phyloP scores from a whole-genome alignment of 306 rosid genomes.

The Begonia loranthoides region DNA sequence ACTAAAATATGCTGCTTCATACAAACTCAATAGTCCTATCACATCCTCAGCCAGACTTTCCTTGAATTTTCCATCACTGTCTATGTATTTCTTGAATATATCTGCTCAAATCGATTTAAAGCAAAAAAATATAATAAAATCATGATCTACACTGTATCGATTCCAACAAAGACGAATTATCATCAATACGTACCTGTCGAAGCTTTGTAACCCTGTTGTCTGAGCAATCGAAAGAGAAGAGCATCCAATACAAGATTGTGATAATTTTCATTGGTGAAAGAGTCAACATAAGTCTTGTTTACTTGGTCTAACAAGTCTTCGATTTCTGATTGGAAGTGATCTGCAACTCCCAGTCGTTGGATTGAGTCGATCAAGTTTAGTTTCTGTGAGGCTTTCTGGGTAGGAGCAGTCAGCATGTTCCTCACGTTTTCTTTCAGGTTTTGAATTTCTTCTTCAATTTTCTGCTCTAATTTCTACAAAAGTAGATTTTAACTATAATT shows the following conservation, averaged over 20 bases:
- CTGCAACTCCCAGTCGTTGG: slow-evolving; percentile 1
- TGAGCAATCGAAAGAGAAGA: not conserved
- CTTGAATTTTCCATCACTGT: slow-evolving; percentile 10
- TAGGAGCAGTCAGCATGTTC: not conserved
- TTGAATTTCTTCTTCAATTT: not conserved
- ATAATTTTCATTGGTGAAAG: not conserved
- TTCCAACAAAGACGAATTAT: not conserved
- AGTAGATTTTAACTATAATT: not conserved
- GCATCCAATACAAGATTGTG: not conserved
- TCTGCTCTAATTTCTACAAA: not conserved
- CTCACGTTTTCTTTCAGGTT: not conserved
- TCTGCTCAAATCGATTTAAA: not conserved
- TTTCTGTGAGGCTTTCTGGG: too few relatives aligned
- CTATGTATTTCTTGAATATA: slow-evolving; percentile 8
- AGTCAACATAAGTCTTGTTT: too few relatives aligned
- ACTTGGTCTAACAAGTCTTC: too few relatives aligned
- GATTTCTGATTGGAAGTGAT: too few relatives aligned
- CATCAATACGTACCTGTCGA: not conserved
- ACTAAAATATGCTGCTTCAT: slow-evolving; percentile 10
- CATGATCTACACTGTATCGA: too few relatives aligned
- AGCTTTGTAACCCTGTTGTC: too few relatives aligned
- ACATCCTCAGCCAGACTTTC: not conserved
- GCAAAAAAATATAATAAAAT: too few relatives aligned
- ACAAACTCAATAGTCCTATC: slow-evolving; percentile 10
- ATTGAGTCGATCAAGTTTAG: not conserved